These are phyloP conservation scores for Aspergillaceae sp. DNA, from an alignment of 2,329 filamentous ascomycete species.

Conservation along the genomic window DNA sequence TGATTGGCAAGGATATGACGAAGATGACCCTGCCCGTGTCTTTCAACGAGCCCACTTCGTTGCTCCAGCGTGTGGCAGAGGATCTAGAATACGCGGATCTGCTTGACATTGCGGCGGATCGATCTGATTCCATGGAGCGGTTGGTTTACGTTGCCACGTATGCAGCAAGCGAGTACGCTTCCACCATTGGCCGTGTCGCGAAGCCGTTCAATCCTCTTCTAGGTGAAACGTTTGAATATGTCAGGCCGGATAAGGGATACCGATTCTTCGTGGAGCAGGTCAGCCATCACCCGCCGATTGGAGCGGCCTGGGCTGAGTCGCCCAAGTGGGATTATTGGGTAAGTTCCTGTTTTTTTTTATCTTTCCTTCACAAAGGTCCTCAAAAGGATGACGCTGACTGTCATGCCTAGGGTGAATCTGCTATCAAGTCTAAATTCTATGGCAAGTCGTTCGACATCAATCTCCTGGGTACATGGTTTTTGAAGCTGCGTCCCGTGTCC, in stretches of 20 bases:
- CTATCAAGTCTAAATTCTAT: conserved; percentile 93
- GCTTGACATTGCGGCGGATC: conserved; percentile 77
- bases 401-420: conserved; percentile 68
- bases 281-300: conserved; percentile 90
- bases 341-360: conserved; percentile 18
- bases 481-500: conserved; percentile 66
- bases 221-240: conserved; percentile 95
- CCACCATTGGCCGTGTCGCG: conserved; percentile 89
- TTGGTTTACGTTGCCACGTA: conserved; percentile 93
- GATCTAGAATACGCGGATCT: conserved; percentile 98
- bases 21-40: conserved; percentile 98
- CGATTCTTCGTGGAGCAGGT: conserved; percentile 98
- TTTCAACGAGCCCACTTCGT: conserved; percentile 95
- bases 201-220: conserved; percentile 97
- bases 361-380: background rate
- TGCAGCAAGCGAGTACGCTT: conserved; percentile 92
- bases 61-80: conserved; percentile 89
- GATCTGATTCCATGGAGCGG: conserved; percentile 78
- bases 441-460: conserved; percentile 97
- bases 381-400: conserved; percentile 9
- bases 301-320: conserved; percentile 85
- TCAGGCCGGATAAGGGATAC: conserved; percentile 90
- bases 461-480: conserved; percentile 92
- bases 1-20: conserved; percentile 99
- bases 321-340: conserved; percentile 89